Conservation (phyloP, 2,329 filamentous ascomycete genomes). For the Aspergillus phoenicis region DNA sequence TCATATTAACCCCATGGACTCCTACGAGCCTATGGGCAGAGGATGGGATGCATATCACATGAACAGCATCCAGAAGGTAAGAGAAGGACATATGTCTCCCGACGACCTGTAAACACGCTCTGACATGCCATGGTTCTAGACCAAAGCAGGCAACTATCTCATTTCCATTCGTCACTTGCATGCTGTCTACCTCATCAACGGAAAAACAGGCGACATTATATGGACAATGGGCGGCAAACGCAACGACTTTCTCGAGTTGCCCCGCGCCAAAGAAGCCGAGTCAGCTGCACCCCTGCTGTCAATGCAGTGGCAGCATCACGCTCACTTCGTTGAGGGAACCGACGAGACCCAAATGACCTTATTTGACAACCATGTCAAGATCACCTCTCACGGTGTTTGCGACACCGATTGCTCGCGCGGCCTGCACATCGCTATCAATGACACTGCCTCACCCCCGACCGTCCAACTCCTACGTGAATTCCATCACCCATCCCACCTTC, state of each 20-base stretch:
- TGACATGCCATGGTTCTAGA: not conserved
- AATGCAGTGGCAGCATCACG: conserved; percentile 13
- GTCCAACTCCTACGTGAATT: conserved; percentile 9
- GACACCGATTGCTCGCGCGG: conserved; percentile 14
- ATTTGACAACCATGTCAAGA: conserved; percentile 15
- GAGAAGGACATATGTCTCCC: not conserved
- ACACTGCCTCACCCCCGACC: conserved; percentile 7
- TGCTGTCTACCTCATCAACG: conserved; percentile 11
- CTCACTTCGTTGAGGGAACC: conserved; percentile 7
- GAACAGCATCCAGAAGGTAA: conserved; percentile 16
- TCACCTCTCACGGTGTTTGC: conserved; percentile 10
- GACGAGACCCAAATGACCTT: conserved; percentile 11
- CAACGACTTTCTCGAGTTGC: conserved; percentile 11
- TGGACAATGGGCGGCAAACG: conserved; percentile 10
- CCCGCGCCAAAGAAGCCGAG: not conserved
- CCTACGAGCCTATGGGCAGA: conserved; percentile 8
- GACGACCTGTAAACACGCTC: not conserved
- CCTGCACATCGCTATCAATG: conserved; percentile 13
- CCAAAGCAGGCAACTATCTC: conserved; percentile 16
- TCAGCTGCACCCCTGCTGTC: conserved; percentile 6
- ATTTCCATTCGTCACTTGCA: conserved; percentile 12
- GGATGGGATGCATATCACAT: conserved; percentile 16
- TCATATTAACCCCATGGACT: conserved; percentile 10
- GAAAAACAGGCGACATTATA: conserved; percentile 6
- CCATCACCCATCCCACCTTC: conserved; percentile 5